Percentiles rank a stretch among this genome's conserved stretches.
Conservation (phyloP, 2,329 filamentous ascomycete genomes). For the Botrytis cinerea region DNA sequence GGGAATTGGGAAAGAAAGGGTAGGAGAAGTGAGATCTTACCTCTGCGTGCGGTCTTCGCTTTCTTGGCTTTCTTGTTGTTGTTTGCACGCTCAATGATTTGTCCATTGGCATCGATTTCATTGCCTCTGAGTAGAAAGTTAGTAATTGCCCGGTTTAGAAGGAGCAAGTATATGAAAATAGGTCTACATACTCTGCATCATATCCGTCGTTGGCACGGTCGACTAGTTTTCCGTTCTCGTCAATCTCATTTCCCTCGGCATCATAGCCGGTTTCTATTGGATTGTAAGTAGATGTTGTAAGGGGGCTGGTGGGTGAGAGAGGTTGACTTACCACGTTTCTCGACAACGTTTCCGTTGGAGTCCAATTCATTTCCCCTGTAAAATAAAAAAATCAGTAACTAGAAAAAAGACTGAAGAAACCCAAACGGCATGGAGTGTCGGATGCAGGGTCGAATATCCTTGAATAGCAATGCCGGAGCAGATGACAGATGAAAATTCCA, state of each 20-base stretch:
- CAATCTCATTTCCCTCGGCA: slow-evolving; percentile 5
- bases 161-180: too few relatives aligned
- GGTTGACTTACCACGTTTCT: neutral
- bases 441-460: neutral
- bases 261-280: slow-evolving; percentile 1
- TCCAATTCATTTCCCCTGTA: neutral
- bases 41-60: neutral
- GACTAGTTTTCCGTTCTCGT: neutral
- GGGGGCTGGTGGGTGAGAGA: neutral
- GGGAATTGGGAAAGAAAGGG: neutral
- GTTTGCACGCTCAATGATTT: neutral
- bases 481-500: too few relatives aligned
- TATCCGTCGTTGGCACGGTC: neutral
- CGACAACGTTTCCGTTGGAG: neutral
- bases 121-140: neutral
- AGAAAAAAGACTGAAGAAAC: neutral
- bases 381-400: neutral
- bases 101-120: neutral
- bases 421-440: neutral
- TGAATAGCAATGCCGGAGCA: too few relatives aligned
- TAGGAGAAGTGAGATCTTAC: neutral
- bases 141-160: neutral
- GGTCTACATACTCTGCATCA: slow-evolving; percentile 4
- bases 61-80: neutral
- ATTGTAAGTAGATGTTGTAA: neutral